Evolutionary conservation across 306 rosid genomes (phyloP).

Genomic region (Pyrus pyrifolia): DNA sequence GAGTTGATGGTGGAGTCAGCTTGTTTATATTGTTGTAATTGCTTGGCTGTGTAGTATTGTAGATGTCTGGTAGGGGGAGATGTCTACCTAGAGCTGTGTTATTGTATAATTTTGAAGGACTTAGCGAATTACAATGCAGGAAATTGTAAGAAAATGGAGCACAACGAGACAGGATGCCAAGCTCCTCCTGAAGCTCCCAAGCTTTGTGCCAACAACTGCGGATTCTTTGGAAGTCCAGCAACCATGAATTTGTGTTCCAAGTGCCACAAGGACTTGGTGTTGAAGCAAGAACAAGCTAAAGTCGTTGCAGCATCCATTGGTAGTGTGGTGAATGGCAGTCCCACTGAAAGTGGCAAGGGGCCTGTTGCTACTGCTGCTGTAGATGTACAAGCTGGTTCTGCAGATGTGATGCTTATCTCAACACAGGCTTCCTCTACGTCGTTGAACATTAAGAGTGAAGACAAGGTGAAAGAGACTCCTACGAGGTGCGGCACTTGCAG

Average conservation of each 20-base stretch:
- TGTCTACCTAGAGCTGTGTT: not conserved
- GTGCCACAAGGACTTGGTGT: constrained; percentile 37
- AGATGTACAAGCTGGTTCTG: constrained; percentile 4
- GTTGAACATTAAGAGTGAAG: constrained; percentile 10
- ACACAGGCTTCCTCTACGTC: constrained; percentile 7
- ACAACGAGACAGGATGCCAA: constrained; percentile 45
- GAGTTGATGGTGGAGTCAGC: not conserved
- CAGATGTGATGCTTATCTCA: constrained; percentile 8
- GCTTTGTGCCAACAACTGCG: constrained; percentile 43
- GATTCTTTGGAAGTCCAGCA: constrained; percentile 44
- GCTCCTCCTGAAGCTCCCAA: constrained; percentile 43
- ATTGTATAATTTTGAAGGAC: not conserved
- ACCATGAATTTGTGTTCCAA: constrained; percentile 48
- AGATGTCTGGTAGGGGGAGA: not conserved
- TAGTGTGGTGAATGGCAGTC: constrained; percentile 23
- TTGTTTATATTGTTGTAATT: not conserved
- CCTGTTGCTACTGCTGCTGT: not conserved
- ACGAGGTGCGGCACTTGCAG: constrained; percentile 35
- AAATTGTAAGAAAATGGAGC: constrained; percentile 26
- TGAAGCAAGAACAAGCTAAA: constrained; percentile 38
- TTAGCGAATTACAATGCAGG: constrained; percentile 5
- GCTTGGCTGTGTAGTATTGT: not conserved
- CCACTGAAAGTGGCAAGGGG: constrained; percentile 13
- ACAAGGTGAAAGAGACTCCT: constrained; percentile 30
- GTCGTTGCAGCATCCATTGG: constrained; percentile 34